Evolutionary conservation across 805 yeast genomes (phyloP), one percentile per base, ranked within the genome.

Genomic region (Sugiyamaella americana): DNA sequence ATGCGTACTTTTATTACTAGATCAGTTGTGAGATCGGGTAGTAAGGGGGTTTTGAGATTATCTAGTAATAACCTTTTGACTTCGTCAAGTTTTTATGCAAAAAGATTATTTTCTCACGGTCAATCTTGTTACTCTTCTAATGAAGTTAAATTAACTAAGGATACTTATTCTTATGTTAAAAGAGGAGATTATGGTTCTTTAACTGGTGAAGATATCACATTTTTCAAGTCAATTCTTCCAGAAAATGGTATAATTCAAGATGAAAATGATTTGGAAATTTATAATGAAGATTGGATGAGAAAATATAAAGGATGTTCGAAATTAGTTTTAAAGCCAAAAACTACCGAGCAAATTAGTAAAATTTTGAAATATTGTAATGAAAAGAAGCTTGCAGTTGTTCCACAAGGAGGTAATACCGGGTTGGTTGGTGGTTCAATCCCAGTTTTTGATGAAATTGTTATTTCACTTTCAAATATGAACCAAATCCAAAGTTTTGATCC

Each of bases 371-470:
- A 87, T 66, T 87, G 96, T 70, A 84, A 84, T 60, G 85, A 81
- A 24, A 66, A 79, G 41, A 77, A 74, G 50, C 66, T 89, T 23
- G 96, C 97, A 0, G 79, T 89, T 41, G 95, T 87, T 6, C 97
- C 98, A 13, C 97, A 91, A 68, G 96, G 97, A 61, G 98, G 98
- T 56, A 89, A 91, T 67, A 91, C 97, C 1, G 96, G 96, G 22
- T 74, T 89, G 40, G 98, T 89, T 37, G 98, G 97, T 53, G 98
- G 97, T 3, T 84, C 95, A 3, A 78, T 82, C 17, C 96, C 97
- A 0, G 82, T 89, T 0, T 89, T 87, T 65, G 98, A 89, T 65
- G 98, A 89, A 67, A 78, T 89, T 42, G 76, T 89, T 20, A 56
- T 89, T 20, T 82, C 87, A 2, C 68, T 88, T 41, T 67, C 84